These are phyloP conservation scores for Leishmania tropica DNA, from an alignment of 208 protist genomes.

Conservation along the genomic window DNA sequence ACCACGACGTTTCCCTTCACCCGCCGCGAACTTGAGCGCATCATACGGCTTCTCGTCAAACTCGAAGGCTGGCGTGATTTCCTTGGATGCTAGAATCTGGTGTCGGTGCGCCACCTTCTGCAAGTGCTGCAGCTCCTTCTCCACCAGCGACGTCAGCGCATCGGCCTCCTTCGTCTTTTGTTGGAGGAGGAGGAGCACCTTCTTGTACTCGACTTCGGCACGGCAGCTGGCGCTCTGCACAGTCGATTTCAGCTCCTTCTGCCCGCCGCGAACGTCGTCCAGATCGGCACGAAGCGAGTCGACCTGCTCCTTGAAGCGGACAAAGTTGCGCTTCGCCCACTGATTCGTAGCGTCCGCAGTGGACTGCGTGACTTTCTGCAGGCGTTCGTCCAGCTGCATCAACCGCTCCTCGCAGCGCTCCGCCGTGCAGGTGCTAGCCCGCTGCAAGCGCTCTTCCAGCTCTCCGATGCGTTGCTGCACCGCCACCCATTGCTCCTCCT, in stretches of 20 bases:
- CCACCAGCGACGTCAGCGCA: conserved; percentile 58
- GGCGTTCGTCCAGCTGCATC: conserved; percentile 22
- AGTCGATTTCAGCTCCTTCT: conserved; percentile 35
- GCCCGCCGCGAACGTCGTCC: conserved; percentile 36
- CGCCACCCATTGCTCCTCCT: conserved; percentile 32
- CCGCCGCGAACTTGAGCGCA: conserved; percentile 24
- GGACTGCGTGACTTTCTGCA: conserved; percentile 25
- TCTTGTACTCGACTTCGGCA: conserved; percentile 70
- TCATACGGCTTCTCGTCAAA: conserved; percentile 25
- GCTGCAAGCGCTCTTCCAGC: conserved; percentile 16
- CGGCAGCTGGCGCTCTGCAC: conserved; percentile 56
- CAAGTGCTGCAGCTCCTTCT: conserved; percentile 75
- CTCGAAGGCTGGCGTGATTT: conserved; percentile 25
- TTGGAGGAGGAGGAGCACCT: conserved; percentile 57
- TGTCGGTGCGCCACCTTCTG: conserved; percentile 67
- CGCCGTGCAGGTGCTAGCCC: conserved; percentile 1
- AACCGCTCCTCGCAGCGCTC: conserved; percentile 32
- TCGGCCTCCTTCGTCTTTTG: conserved; percentile 74
- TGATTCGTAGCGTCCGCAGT: conserved; percentile 60
- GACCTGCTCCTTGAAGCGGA: conserved; percentile 80
- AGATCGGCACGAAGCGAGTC: conserved; percentile 44
- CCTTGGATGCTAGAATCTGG: conserved; percentile 48
- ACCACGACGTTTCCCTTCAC: neutral
- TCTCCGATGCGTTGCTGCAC: conserved; percentile 21
- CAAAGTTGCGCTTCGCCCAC: conserved; percentile 78